Conservation (phyloP, 1,284 basidiomycete species). For the Pseudozyma hubeiensis region DNA sequence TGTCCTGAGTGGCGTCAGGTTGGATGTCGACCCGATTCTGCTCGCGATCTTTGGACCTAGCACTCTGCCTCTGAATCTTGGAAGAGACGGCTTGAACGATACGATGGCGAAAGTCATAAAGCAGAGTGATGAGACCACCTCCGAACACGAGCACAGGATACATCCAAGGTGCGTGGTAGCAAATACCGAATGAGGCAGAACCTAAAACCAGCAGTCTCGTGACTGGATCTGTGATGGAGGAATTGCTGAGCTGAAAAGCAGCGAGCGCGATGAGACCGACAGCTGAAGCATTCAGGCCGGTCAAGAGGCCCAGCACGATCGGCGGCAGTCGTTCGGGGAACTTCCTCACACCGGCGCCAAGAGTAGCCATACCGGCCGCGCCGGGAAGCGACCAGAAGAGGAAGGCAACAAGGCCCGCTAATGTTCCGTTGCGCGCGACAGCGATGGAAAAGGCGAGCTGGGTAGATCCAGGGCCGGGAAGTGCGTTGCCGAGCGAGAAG, state of each 20-base stretch:
- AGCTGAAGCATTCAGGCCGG: slow-evolving; percentile 74
- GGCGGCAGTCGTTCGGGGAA: slow-evolving; percentile 72
- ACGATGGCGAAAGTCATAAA: slow-evolving; percentile 64
- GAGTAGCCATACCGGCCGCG: slow-evolving; percentile 73
- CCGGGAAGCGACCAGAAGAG: slow-evolving; percentile 71
- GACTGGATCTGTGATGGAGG: slow-evolving; percentile 72
- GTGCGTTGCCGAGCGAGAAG: slow-evolving; percentile 71
- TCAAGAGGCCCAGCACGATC: slow-evolving; percentile 73
- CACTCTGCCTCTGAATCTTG: not conserved
- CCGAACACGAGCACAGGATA: slow-evolving; percentile 69
- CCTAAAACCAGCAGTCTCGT: slow-evolving; percentile 72
- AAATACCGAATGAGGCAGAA: slow-evolving; percentile 72
- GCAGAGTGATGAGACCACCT: slow-evolving; percentile 66
- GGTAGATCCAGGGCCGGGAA: slow-evolving; percentile 71
- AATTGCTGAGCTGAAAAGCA: slow-evolving; percentile 72
- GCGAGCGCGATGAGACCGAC: slow-evolving; percentile 75
- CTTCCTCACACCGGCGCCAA: slow-evolving; percentile 72
- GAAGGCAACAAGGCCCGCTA: slow-evolving; percentile 69
- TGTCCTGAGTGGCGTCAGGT: slow-evolving; percentile 20
- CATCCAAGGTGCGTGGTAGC: slow-evolving; percentile 71
- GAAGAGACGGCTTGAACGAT: slow-evolving; percentile 4
- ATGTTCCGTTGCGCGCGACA: slow-evolving; percentile 67
- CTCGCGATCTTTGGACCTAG: not conserved
- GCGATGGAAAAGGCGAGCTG: slow-evolving; percentile 70
- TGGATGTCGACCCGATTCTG: not conserved